Base-by-base conservation (phyloP, 73 alveolate species). In the Urostyla sp. region DNA sequence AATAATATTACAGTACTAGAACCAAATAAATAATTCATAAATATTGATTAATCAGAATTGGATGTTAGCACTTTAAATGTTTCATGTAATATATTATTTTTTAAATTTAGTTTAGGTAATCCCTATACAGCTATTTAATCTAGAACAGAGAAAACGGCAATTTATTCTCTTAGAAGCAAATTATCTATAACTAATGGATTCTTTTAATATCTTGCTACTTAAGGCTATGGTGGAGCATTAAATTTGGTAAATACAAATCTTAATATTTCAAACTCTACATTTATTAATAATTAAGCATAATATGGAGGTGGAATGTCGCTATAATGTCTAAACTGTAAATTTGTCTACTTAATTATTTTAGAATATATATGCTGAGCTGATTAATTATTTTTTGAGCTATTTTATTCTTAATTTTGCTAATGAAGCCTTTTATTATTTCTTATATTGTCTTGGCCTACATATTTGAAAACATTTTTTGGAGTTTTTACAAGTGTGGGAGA, bases 281-380 rank as follows among this genome's bases (percentile, higher is more conserved):
- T 40, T 15, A 40, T 40, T 11, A 15, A 40, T 40, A 40, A 40
- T 40, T 40, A 40, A 40, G 51, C 51, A 11, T 40, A 40, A 40
- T 2, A n/a, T 20, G 79, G 79, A 10, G 79, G 79, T 5, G 79
- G 50, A 11, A 10, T 63, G 8, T 28, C n/a, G 20, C 43, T 63
- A 10, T 20, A 20, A 24, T 63, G 79, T 50, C 44, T 60, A 38
- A 63, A 43, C 21, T 63, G 79, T 63, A 63, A 38, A 58, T 38
- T 63, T 43, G 7, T 3, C 13, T 18, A 43, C 8, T 63, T 2
- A 38, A 21, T 11, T 38, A 20, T 11, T 63, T 38, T 63, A 63
- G 79, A 43, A 6, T 21, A 37, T 27, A 1, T 1, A 5, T 63
- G 79, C 30, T 2, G n/a, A n/a, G n/a, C n/a, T n/a, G n/a, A n/a